Evolutionary conservation across 2,329 filamentous ascomycete species (phyloP).

Genomic region (Trichophyton simii): DNA sequence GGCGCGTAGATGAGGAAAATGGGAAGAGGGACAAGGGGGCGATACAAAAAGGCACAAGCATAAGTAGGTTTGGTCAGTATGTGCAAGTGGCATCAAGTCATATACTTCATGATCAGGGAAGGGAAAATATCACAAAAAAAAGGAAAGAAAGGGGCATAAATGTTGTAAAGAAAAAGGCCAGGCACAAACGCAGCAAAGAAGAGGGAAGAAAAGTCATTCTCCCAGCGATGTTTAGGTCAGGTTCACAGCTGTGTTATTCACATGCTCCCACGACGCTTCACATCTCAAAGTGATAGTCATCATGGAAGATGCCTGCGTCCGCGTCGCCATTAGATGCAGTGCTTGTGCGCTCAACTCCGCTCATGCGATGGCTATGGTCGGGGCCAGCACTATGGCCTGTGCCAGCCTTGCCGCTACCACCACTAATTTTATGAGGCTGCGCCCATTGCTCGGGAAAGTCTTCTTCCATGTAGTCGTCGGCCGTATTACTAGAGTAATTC

Average conservation of each 20-base stretch:
- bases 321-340: slow-evolving; percentile 16
- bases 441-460: slow-evolving; percentile 4
- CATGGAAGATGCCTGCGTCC: slow-evolving; percentile 32
- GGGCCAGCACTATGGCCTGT: not conserved
- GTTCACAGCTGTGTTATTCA: not conserved
- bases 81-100: slow-evolving; percentile 3
- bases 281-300: slow-evolving; percentile 36
- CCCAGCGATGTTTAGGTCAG: too few relatives aligned
- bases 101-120: not conserved
- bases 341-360: slow-evolving; percentile 30
- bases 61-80: slow-evolving; percentile 10
- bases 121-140: not conserved
- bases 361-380: slow-evolving; percentile 30
- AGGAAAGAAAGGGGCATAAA: not conserved
- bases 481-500: slow-evolving; percentile 24
- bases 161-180: too few relatives aligned
- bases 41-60: not conserved
- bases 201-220: too few relatives aligned
- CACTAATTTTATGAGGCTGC: not conserved
- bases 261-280: slow-evolving; percentile 13
- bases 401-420: not conserved
- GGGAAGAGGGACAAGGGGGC: not conserved
- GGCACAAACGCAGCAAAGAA: too few relatives aligned
- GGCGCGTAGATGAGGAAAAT: not conserved
- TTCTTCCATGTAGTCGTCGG: slow-evolving; percentile 25